Evolutionary conservation across 306 rosid genomes (phyloP).

Genomic region (Cicer arietinum): DNA sequence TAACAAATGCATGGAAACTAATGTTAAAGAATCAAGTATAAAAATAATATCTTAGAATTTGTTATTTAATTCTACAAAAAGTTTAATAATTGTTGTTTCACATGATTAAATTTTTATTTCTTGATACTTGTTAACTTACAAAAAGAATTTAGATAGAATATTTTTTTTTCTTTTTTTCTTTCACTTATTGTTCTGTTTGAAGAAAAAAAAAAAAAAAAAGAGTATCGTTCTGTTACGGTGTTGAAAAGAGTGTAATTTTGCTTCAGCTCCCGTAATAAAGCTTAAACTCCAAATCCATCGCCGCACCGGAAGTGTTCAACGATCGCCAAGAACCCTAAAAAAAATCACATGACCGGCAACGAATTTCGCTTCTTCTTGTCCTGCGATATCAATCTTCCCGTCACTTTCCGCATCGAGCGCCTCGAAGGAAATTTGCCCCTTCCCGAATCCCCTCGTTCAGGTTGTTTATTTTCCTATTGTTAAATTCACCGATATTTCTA

Average conservation of each 20-base stretch:
- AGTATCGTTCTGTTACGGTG: not conserved
- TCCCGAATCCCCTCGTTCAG: conserved; percentile 57
- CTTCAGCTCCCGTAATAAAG: conserved; percentile 30
- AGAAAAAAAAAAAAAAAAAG: not conserved
- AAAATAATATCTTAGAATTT: too few species aligned
- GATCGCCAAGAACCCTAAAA: conserved; percentile 22
- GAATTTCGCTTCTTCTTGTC: conserved; percentile 98
- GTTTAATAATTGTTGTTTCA: too few species aligned
- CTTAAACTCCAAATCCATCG: conserved; percentile 19
- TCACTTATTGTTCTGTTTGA: too few species aligned
- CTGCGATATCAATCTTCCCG: conserved; percentile 92
- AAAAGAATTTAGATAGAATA: too few species aligned
- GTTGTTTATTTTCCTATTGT: conserved; percentile 35
- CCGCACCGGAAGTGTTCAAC: not conserved
- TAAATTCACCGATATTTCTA: conserved; percentile 29
- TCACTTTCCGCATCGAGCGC: conserved; percentile 77
- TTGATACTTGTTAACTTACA: too few species aligned
- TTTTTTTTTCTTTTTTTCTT: too few species aligned
- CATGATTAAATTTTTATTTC: too few species aligned
- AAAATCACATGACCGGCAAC: conserved; percentile 65
- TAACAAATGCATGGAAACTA: too few species aligned
- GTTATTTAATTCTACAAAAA: too few species aligned
- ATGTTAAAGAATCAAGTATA: too few species aligned
- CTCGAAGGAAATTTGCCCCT: conserved; percentile 78
- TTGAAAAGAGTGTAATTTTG: not conserved